Evolutionary conservation across 1,284 basidiomycete genomes (phyloP), one percentile per base, ranked within the genome.

Genomic region (Heliocybe sulcata): DNA sequence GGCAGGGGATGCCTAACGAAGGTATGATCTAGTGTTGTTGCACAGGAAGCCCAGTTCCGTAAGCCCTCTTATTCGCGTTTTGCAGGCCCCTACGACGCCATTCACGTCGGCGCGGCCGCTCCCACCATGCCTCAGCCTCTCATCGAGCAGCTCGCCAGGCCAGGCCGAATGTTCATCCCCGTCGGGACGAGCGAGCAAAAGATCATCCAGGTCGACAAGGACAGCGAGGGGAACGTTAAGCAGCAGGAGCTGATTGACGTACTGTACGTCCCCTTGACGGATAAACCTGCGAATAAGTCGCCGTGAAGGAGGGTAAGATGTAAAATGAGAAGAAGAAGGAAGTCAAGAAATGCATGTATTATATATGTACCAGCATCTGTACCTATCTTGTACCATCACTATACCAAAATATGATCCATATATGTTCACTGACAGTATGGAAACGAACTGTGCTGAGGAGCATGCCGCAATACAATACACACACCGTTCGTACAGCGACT

Each of bases 31-130:
- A 19, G 19, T 12, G 20, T 14, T 51, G 6, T 35, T 52, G 51
- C 22, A n/a, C 22, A 9, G 51, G 25, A n/a, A 29, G 27, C 16
- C n/a, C n/a, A n/a, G n/a, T n/a, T n/a, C n/a, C n/a, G n/a, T n/a
- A n/a, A n/a, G n/a, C n/a, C n/a, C n/a, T n/a, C n/a, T n/a, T n/a
- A n/a, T n/a, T n/a, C n/a, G 51, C 23, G 11, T 12, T 8, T 45
- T 9, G 4, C 59, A 80, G 93, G 82, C 0, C 92, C 92, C 0
- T 97, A 88, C 67, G 82, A 92, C 60, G 89, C 84, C 0, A 98
- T 98, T 50, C 96, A 99, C 63, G 96, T 98, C 20, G 96, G 96
- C 3, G 96, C 96, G 0, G 94, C 95, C 0, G 87, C 94, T 0
- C 87, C 91, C 0, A 76, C 65, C 0, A 71, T 94, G n/a, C 94